These are phyloP conservation scores for Halenospora varia DNA, from an alignment of 495 filamentous ascomycete genomes.

Conservation along the genomic window DNA sequence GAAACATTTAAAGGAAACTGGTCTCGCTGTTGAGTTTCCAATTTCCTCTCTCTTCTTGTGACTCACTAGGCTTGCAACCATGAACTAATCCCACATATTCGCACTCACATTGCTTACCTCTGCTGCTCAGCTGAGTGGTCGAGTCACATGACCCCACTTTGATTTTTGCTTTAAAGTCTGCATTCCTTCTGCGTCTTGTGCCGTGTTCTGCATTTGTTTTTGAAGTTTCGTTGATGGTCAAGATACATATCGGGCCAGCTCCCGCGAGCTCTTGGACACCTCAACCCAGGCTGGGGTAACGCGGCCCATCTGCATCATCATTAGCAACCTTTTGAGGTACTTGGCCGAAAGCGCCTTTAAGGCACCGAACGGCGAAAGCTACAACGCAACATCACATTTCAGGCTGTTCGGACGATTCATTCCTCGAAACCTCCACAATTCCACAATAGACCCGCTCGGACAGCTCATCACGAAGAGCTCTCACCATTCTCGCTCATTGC, in stretches of 20 bases:
- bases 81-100: background rate
- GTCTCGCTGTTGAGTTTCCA: slow-evolving; percentile 10
- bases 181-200: background rate
- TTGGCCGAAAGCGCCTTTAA: background rate
- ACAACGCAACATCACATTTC: background rate
- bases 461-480: background rate
- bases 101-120: background rate
- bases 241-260: background rate
- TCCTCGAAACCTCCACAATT: background rate
- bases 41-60: slow-evolving; percentile 7
- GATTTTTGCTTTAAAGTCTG: background rate
- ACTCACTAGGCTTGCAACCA: slow-evolving; percentile 11
- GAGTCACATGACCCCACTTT: background rate
- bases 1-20: slow-evolving; percentile 11
- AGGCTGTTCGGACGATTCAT: background rate
- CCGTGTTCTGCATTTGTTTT: no score
- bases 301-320: background rate
- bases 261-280: background rate
- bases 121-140: background rate
- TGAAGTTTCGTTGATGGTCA: background rate
- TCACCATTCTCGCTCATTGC: background rate
- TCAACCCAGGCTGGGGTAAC: background rate
- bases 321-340: background rate
- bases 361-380: background rate
- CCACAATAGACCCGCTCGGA: background rate